phyloP scores from a whole-genome alignment of 2,329 filamentous ascomycete genomes.

The Cercospora janseana region DNA sequence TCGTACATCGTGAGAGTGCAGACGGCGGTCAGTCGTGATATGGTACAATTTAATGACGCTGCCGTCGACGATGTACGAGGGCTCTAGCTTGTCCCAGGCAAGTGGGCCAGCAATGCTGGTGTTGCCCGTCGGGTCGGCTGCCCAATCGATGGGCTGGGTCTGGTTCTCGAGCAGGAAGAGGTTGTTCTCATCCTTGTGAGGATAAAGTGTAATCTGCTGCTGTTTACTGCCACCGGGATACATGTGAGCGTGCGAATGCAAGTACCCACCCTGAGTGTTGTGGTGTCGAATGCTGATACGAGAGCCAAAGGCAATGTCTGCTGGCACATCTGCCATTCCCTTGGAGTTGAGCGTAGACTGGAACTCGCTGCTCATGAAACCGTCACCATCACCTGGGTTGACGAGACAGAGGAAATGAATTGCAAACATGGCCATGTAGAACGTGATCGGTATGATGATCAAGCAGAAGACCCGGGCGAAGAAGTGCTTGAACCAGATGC shows the following conservation, averaged over 20 bases:
- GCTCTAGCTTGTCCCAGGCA: constrained; percentile 75
- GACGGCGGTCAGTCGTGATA: constrained; percentile 73
- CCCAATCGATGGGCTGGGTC: constrained; percentile 73
- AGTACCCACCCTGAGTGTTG: constrained; percentile 96
- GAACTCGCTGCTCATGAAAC: constrained; percentile 99
- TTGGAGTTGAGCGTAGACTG: constrained; percentile 96
- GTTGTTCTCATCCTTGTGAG: constrained; percentile 99
- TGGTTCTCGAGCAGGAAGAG: constrained; percentile 92
- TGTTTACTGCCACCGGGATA: constrained; percentile 97
- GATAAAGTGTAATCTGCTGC: constrained; percentile 96
- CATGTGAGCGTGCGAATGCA: constrained; percentile 97
- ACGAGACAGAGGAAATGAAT: constrained; percentile 92
- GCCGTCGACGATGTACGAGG: constrained; percentile 74
- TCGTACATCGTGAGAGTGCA: constrained; percentile 94
- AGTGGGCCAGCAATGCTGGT: constrained; percentile 73
- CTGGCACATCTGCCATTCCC: constrained; percentile 90
- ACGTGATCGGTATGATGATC: constrained; percentile 80
- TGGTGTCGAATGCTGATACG: constrained; percentile 83
- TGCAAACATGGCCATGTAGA: constrained; percentile 96
- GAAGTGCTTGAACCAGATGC: constrained; percentile 90
- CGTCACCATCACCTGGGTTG: constrained; percentile 95
- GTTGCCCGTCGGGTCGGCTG: constrained; percentile 49
- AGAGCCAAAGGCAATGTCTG: constrained; percentile 86
- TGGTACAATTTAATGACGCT: constrained; percentile 82
- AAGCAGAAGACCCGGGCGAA: constrained; percentile 87